Conservation (phyloP, 495 filamentous ascomycete species). For the Pseudevernia furfuracea region DNA sequence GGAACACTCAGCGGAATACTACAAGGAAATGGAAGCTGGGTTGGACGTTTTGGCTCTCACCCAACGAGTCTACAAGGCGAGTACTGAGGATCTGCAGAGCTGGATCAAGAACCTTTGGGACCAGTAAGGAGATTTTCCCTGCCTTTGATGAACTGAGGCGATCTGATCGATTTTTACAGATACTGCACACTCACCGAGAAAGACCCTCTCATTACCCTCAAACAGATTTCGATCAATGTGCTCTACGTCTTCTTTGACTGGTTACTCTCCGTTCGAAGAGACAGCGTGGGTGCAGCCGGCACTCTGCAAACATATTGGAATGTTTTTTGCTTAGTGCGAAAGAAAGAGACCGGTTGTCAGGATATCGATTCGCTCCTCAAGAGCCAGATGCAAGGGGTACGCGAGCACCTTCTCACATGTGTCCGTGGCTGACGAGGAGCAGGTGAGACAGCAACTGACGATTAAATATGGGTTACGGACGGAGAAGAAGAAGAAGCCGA, state of each 20-base stretch:
- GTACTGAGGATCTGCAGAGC: constrained; percentile 8
- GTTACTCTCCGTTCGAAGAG: constrained; percentile 5
- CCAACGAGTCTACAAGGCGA: constrained; percentile 11
- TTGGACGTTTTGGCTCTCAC: constrained; percentile 13
- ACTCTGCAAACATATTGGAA: constrained; percentile 17
- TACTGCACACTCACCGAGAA: constrained; percentile 16
- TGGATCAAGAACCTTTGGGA: constrained; percentile 9
- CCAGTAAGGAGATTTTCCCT: constrained; percentile 7
- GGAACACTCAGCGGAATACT: constrained; percentile 4
- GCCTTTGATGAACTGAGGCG: constrained; percentile 1
- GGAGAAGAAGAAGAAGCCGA: constrained; percentile 12
- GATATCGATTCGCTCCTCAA: constrained; percentile 14
- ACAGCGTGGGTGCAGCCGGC: constrained; percentile 4
- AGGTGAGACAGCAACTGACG: constrained; percentile 4
- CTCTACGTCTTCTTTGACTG: constrained; percentile 17
- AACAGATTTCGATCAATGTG: constrained; percentile 13
- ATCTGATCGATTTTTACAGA: constrained; percentile 12
- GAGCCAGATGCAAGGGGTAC: constrained; percentile 13
- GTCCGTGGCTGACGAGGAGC: no score
- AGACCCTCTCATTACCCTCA: constrained; percentile 9
- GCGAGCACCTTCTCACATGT: no score
- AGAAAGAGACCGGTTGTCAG: constrained; percentile 5
- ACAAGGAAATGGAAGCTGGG: constrained; percentile 9
- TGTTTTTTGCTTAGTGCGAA: constrained; percentile 4
- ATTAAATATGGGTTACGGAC: constrained; percentile 6